Evolutionary conservation across 495 filamentous ascomycete species (phyloP), one percentile per base, ranked within the genome.

Genomic region (Corynascus novoguineensis): DNA sequence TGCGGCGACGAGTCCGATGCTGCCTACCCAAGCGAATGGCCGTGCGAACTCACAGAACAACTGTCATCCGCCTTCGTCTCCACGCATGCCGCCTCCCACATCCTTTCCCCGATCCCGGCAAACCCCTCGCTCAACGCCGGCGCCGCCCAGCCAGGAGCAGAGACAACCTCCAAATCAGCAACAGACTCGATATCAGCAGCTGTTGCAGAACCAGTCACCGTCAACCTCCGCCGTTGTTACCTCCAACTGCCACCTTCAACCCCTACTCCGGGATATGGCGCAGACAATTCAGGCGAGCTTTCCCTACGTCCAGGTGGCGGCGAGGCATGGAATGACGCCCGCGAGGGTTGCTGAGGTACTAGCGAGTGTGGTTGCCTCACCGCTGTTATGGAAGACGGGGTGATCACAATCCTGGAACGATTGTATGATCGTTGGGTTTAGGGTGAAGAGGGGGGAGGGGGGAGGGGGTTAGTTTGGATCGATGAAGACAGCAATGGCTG

Each of bases 281-380:
- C 71, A 78, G 58, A 78, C 77, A 9, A 71, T 73, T 35, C 74
- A 77, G 58, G 67, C 69, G 50, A 63, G 60, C 28, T 78, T 78
- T 38, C 77, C 77, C 8, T 78, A 73, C 34, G 63, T 65, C 6
- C 71, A 72, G 19, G 66, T 80, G 7, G 75, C 75, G 4, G 64
- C 68, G 24, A 65, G 75, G 19, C 77, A 78, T 52, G 64, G 66
- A 10, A 60, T 70, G 11, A 55, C 72, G 0, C 62, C 73, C n/a
- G 67, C 72, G n/a, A 73, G 70, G 49, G 73, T 80, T 12, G 68
- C 68, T 19, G 75, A 80, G 24, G 66, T 72, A 19, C 73, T 80
- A 34, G 64, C 67, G 1, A 73, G 67, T 28, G 67, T 78, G 45
- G 71, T 80, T 12, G 68, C 75, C 51, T 61, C 75, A 8, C 75